Conservation (phyloP, 2,329 filamentous ascomycete genomes). For the Stachybotrys chartarum region DNA sequence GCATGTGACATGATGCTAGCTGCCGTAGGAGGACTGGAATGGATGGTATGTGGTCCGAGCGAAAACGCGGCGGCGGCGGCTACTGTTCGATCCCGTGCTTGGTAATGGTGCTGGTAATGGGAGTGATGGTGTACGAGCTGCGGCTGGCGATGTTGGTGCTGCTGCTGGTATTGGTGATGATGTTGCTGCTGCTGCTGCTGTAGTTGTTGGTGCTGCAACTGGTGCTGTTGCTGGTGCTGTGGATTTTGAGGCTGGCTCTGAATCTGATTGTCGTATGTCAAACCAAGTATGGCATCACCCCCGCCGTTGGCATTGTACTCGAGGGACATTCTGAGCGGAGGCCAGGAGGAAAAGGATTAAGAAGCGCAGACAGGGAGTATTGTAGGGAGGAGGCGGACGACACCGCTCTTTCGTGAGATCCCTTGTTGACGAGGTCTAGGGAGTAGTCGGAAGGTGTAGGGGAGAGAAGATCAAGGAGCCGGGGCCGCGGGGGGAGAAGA, state of each 20-base stretch:
- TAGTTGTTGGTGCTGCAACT: slow-evolving; percentile 25
- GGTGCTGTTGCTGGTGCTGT: slow-evolving; percentile 22
- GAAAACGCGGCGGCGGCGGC: slow-evolving; percentile 6
- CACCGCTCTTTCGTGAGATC: slow-evolving; percentile 36
- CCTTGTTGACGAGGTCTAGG: slow-evolving; percentile 16
- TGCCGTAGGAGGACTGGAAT: slow-evolving; percentile 22
- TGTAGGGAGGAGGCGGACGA: slow-evolving; percentile 29
- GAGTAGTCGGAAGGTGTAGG: slow-evolving; percentile 15
- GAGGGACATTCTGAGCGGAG: slow-evolving; percentile 43
- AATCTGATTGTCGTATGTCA: slow-evolving; percentile 44
- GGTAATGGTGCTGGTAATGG: not conserved
- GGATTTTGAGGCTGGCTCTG: slow-evolving; percentile 26
- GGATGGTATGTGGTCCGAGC: slow-evolving; percentile 10
- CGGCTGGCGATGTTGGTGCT: slow-evolving; percentile 9
- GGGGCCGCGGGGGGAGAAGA: slow-evolving; percentile 9
- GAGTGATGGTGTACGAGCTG: not conserved
- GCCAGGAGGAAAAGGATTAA: slow-evolving; percentile 20
- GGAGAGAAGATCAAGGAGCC: slow-evolving; percentile 17
- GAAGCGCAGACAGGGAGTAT: slow-evolving; percentile 23
- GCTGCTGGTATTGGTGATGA: slow-evolving; percentile 11
- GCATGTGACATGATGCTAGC: slow-evolving; percentile 27
- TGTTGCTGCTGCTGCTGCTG: slow-evolving; percentile 17
- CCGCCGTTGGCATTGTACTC: slow-evolving; percentile 50
- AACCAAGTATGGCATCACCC: slow-evolving; percentile 54
- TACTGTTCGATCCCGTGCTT: slow-evolving; percentile 18